Conservation (phyloP, 1,284 basidiomycete species). For the Ustilago tritici region DNA sequence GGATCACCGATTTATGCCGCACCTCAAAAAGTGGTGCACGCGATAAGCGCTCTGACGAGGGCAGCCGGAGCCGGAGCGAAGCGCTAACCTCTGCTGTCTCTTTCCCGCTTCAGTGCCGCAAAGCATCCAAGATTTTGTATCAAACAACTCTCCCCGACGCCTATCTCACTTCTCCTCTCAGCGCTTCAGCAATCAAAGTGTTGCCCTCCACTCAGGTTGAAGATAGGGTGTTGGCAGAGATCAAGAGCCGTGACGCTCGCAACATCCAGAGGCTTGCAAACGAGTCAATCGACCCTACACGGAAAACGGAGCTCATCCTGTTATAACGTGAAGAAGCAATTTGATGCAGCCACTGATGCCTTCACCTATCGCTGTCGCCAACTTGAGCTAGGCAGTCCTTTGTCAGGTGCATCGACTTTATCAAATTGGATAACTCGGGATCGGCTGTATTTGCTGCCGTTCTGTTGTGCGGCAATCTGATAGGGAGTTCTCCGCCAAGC, state of each 20-base stretch:
- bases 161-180: not conserved
- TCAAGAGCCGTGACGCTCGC: too few relatives aligned
- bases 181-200: not conserved
- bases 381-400: too few relatives aligned
- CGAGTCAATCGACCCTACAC: too few relatives aligned
- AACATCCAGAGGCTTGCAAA: too few relatives aligned
- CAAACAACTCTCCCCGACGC: not conserved
- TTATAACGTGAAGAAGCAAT: too few relatives aligned
- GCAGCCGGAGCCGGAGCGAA: conserved; percentile 3
- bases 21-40: not conserved
- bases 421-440: not conserved
- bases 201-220: too few relatives aligned
- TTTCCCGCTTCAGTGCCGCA: not conserved
- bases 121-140: not conserved
- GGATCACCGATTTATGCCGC: not conserved
- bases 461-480: not conserved
- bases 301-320: too few relatives aligned
- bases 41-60: not conserved
- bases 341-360: too few relatives aligned
- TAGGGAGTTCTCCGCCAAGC: not conserved
- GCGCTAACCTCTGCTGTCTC: not conserved
- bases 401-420: not conserved
- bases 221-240: too few relatives aligned
- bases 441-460: not conserved
- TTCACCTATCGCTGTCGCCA: too few relatives aligned